phyloP scores from a whole-genome alignment of 805 yeast species.

The Brettanomyces nanus region DNA sequence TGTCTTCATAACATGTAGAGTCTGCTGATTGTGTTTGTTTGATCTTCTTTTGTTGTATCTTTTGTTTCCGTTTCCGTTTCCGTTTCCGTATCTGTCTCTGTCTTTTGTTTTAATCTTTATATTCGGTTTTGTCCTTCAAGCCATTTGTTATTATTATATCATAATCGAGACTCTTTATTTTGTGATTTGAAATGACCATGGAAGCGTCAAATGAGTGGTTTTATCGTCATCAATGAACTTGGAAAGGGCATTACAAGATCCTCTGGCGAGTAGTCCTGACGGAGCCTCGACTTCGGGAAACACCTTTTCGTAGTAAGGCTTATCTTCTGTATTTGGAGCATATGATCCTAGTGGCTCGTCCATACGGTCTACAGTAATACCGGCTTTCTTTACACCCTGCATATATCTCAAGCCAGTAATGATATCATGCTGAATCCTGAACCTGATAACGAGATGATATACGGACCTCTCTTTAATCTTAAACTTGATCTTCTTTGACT shows the following conservation, averaged over 20 bases:
- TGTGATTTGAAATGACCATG: slow-evolving; percentile 81
- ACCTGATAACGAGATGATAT: slow-evolving; percentile 64
- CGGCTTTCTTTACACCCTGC: slow-evolving; percentile 79
- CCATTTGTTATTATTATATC: no score
- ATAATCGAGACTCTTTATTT: slow-evolving; percentile 36
- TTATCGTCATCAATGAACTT: slow-evolving; percentile 86
- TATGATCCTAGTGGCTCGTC: slow-evolving; percentile 88
- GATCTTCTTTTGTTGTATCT: no score
- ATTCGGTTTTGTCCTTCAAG: no score
- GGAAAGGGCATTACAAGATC: slow-evolving; percentile 71
- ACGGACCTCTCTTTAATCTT: slow-evolving; percentile 70
- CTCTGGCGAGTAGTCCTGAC: slow-evolving; percentile 81
- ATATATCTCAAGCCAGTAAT: slow-evolving; percentile 84
- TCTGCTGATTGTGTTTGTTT: no score
- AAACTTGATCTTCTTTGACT: slow-evolving; percentile 49
- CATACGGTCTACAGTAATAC: slow-evolving; percentile 76
- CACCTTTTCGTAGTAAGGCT: slow-evolving; percentile 64
- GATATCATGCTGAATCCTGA: slow-evolving; percentile 75
- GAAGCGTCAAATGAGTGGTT: slow-evolving; percentile 58
- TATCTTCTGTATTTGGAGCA: slow-evolving; percentile 78
- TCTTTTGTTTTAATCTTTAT: no score
- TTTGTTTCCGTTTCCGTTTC: no score
- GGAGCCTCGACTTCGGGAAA: slow-evolving; percentile 86
- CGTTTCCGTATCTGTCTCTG: no score
- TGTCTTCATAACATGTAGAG: no score